phyloP scores from a whole-genome alignment of 2,329 filamentous ascomycete genomes.

The Colletotrichum sp. region DNA sequence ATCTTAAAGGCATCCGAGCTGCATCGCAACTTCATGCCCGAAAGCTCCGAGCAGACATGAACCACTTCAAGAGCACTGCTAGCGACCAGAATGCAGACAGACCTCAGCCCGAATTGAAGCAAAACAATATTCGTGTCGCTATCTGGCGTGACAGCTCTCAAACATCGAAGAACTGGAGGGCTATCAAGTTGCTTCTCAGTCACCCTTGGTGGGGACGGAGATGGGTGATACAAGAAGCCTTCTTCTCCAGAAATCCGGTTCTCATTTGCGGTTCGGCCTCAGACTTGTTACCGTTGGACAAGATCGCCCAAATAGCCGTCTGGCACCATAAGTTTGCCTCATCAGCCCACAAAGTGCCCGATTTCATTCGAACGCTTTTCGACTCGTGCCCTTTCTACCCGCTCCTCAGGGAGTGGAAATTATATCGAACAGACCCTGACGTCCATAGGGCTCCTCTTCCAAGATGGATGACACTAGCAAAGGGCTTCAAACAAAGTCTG shows the following conservation, averaged over 20 bases:
- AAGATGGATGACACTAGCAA: background rate
- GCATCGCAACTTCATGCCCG: background rate
- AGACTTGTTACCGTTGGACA: background rate
- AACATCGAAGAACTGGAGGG: background rate
- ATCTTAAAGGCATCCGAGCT: rapidly evolving
- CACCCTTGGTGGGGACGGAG: background rate
- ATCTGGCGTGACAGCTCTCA: background rate
- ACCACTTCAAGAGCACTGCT: background rate
- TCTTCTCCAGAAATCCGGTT: background rate
- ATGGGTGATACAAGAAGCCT: background rate
- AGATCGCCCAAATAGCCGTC: background rate
- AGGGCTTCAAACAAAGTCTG: background rate
- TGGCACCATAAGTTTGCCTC: background rate
- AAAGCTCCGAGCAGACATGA: background rate
- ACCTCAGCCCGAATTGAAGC: background rate
- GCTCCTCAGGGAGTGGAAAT: background rate
- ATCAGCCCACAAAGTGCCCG: background rate
- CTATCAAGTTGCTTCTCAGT: background rate
- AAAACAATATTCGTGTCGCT: background rate
- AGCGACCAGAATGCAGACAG: background rate
- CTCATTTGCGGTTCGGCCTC: background rate
- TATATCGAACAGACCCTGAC: background rate
- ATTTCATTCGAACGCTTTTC: background rate
- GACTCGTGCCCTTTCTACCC: background rate
- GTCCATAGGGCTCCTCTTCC: background rate